These are phyloP conservation scores for Cicer chorassanicum DNA, from an alignment of 306 rosid genomes.

Conservation along the genomic window DNA sequence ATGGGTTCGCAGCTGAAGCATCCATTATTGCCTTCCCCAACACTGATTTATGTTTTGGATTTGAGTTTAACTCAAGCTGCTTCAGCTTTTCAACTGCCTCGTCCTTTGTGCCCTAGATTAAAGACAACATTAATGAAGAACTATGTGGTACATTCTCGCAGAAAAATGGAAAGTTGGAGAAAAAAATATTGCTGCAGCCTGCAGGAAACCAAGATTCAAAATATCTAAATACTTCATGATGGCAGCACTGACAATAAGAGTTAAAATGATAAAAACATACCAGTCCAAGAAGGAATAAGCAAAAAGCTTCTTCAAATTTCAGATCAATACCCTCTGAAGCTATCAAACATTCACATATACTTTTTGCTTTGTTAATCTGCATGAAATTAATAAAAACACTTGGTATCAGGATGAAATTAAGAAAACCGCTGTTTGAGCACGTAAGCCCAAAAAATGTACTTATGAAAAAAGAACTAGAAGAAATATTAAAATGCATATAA, in stretches of 20 bases:
- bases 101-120: constrained; percentile 73
- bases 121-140: constrained; percentile 42
- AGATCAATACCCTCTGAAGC: constrained; percentile 84
- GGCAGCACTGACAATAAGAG: constrained; percentile 34
- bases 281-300: constrained; percentile 84
- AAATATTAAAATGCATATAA: constrained; percentile 32
- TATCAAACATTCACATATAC: constrained; percentile 80
- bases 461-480: constrained; percentile 13
- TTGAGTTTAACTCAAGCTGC: constrained; percentile 70
- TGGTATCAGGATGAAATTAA: constrained; percentile 31
- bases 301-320: constrained; percentile 86
- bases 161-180: constrained; percentile 18
- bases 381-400: constrained; percentile 39
- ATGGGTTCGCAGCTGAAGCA: constrained; percentile 61
- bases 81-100: constrained; percentile 78
- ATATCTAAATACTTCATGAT: constrained; percentile 29
- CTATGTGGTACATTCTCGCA: constrained; percentile 16
- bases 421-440: constrained; percentile 30
- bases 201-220: constrained; percentile 46
- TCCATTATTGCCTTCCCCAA: constrained; percentile 73
- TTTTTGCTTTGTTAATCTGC: constrained; percentile 80
- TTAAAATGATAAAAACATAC: constrained; percentile 49
- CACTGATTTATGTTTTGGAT: constrained; percentile 59
- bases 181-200: constrained; percentile 38
- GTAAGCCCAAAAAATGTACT: constrained; percentile 13